Percentiles rank a stretch among this genome's conserved stretches.
Conservation (phyloP, 176 grass and related monocot genomes). For the Hyparrhenia diplandra region DNA sequence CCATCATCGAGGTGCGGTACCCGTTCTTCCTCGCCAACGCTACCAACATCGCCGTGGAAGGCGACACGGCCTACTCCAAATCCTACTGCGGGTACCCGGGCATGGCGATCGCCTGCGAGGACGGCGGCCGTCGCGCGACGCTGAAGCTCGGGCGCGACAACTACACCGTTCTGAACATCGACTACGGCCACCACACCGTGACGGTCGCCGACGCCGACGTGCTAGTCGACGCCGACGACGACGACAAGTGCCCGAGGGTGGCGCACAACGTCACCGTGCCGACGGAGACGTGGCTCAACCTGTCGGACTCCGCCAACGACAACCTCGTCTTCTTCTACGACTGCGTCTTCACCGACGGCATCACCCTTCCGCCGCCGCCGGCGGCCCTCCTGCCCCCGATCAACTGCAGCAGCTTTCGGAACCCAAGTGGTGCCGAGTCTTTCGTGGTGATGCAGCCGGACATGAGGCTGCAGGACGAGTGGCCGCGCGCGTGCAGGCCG, state of each 20-base stretch:
- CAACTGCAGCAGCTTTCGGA: background rate
- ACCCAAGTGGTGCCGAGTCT: too few species aligned
- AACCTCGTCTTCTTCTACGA: conserved; percentile 38
- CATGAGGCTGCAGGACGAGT: background rate
- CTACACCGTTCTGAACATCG: conserved; percentile 33
- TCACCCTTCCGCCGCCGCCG: rapidly evolving
- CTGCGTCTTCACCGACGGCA: background rate
- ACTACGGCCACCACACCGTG: conserved; percentile 16
- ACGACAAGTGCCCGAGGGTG: conserved; percentile 13
- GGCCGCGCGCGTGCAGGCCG: background rate
- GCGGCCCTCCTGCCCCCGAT: background rate
- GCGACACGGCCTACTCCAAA: background rate
- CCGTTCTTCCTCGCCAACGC: conserved; percentile 31
- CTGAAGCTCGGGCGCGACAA: background rate
- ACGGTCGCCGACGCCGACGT: conserved; percentile 25
- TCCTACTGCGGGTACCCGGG: conserved; percentile 49
- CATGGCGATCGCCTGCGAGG: conserved; percentile 32
- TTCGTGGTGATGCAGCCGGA: background rate
- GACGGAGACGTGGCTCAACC: background rate
- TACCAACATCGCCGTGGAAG: background rate
- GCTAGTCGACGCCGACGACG: background rate
- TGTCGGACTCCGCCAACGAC: background rate
- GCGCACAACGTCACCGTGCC: conserved; percentile 31
- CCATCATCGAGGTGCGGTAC: background rate
- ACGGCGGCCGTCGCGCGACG: background rate